phyloP scores from a whole-genome alignment of 257 asterid species.

The Solanum rostratum region DNA sequence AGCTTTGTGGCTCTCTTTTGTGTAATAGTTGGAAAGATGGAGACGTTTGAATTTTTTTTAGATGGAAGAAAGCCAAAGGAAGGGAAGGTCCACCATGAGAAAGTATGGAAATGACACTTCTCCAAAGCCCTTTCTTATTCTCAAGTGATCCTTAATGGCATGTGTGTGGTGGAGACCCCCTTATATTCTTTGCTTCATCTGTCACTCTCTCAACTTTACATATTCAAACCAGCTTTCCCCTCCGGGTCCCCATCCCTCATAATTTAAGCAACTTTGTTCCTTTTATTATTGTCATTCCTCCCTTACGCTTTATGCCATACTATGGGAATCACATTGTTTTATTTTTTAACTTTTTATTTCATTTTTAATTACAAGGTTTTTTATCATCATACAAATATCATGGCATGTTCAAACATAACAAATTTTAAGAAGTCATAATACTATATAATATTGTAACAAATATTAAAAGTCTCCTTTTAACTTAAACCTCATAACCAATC shows the following conservation, averaged over 20 bases:
- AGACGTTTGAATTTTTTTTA: background rate
- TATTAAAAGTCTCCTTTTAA: too few relatives aligned
- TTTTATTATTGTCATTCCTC: background rate
- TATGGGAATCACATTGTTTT: too few relatives aligned
- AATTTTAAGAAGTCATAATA: too few relatives aligned
- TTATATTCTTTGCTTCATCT: background rate
- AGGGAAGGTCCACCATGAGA: slow-evolving; percentile 5
- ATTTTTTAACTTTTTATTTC: too few relatives aligned
- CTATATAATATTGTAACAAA: too few relatives aligned
- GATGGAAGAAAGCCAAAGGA: background rate
- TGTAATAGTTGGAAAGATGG: background rate
- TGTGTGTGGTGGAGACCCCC: background rate
- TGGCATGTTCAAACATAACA: too few relatives aligned
- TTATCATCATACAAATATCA: too few relatives aligned
- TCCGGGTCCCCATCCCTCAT: background rate
- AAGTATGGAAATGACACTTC: background rate
- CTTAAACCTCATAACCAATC: too few relatives aligned
- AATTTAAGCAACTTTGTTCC: background rate
- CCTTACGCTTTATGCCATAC: too few relatives aligned
- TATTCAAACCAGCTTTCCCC: slow-evolving; percentile 4
- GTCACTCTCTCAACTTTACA: slow-evolving; percentile 20
- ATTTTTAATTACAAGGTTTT: too few relatives aligned
- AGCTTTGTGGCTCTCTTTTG: background rate
- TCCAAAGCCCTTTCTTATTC: slow-evolving; percentile 1
- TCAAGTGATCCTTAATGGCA: slow-evolving; percentile 15